These are phyloP conservation scores for Ceratobasidium sp. DNA, from an alignment of 1,284 basidiomycete genomes.

Conservation along the genomic window DNA sequence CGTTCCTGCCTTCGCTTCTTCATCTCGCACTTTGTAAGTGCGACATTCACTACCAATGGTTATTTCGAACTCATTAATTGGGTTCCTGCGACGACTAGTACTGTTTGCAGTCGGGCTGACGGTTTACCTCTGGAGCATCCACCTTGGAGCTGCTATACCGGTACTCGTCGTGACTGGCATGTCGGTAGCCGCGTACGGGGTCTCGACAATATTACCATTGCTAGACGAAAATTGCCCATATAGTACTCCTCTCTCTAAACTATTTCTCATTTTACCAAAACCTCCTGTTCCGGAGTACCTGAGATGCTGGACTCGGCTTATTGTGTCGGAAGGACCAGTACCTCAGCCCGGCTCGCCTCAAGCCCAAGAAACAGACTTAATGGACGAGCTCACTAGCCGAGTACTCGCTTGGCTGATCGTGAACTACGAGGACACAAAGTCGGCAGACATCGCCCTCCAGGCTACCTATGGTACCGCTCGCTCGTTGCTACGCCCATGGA, in stretches of 20 bases:
- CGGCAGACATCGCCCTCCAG: not conserved
- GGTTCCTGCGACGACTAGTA: not conserved
- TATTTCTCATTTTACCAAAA: too few relatives aligned
- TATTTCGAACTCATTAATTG: too few relatives aligned
- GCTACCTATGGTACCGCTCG: not conserved
- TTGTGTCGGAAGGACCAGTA: too few relatives aligned
- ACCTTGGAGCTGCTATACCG: constrained; percentile 10
- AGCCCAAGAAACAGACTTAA: not conserved
- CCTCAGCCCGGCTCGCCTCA: too few relatives aligned
- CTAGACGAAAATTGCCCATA: not conserved
- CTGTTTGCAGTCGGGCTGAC: constrained; percentile 10
- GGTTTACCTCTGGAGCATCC: constrained; percentile 8
- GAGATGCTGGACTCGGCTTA: too few relatives aligned
- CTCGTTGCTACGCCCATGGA: not conserved
- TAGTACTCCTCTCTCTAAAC: not conserved
- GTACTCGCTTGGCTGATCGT: not conserved
- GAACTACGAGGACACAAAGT: not conserved
- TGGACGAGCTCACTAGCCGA: not conserved
- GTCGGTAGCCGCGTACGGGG: not conserved
- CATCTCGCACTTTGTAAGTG: constrained; percentile 1
- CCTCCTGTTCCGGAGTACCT: too few relatives aligned
- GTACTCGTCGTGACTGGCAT: not conserved
- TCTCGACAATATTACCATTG: constrained; percentile 3
- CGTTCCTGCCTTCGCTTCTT: not conserved
- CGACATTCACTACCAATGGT: too few relatives aligned